phyloP scores from a whole-genome alignment of 192 early-diverging fungal genomes.

The Entomortierella beljakovae region DNA sequence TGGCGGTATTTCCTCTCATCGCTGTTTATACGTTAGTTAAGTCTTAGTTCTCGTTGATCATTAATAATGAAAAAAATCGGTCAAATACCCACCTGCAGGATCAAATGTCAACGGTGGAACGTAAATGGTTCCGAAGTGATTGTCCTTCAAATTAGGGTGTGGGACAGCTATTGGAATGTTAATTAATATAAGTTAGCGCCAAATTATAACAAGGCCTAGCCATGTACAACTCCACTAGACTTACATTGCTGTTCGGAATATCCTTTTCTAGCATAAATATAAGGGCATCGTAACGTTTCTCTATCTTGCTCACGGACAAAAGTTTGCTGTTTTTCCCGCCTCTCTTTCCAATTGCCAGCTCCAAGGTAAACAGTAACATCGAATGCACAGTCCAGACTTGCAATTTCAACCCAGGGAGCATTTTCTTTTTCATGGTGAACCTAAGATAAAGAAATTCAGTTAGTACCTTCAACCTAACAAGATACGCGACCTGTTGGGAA shows the following conservation, averaged over 20 bases:
- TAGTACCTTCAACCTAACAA: neutral
- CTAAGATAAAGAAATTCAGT: neutral
- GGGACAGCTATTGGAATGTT: conserved; percentile 12
- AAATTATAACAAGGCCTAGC: neutral
- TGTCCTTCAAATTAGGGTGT: conserved; percentile 38
- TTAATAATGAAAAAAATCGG: neutral
- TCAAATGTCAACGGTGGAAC: conserved; percentile 61
- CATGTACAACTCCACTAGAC: neutral
- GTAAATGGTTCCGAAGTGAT: conserved; percentile 63
- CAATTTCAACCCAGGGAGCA: conserved; percentile 76
- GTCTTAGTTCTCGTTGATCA: neutral
- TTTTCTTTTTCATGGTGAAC: conserved; percentile 23
- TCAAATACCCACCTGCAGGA: conserved; percentile 35
- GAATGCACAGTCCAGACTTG: conserved; percentile 65
- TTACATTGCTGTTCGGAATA: conserved; percentile 14
- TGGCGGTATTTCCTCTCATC: conserved; percentile 11
- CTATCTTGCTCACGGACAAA: conserved; percentile 73
- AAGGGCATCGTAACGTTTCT: conserved; percentile 68
- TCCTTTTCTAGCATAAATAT: conserved; percentile 63
- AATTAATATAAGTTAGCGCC: neutral
- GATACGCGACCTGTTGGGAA: neutral
- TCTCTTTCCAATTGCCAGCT: conserved; percentile 62
- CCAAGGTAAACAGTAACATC: conserved; percentile 67
- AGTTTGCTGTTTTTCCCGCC: conserved; percentile 63
- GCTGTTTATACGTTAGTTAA: neutral